Evolutionary conservation across 1,284 basidiomycete species (phyloP).

Genomic region (Melampsora larici-populina): DNA sequence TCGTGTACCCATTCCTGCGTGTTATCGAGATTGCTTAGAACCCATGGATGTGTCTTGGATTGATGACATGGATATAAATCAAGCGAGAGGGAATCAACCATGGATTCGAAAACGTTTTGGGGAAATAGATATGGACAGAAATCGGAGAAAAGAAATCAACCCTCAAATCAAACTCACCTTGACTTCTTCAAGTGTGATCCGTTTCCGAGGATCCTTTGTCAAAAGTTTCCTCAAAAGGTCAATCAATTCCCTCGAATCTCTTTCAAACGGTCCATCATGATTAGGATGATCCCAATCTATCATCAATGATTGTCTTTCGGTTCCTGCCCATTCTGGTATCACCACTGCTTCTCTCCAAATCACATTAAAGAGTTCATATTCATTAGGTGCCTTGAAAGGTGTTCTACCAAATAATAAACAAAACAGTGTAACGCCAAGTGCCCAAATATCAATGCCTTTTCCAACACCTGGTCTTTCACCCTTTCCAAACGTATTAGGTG

Average conservation of each 20-base stretch:
- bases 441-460: constrained; percentile 98
- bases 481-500: constrained; percentile 22
- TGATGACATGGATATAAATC: too few species aligned
- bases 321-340: constrained; percentile 70
- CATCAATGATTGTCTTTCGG: constrained; percentile 65
- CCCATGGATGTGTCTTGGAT: constrained; percentile 67
- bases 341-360: constrained; percentile 77
- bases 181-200: constrained; percentile 77
- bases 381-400: constrained; percentile 66
- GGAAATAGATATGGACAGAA: neutral
- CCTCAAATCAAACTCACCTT: constrained; percentile 63
- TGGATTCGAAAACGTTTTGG: neutral
- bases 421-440: constrained; percentile 93
- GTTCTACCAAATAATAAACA: constrained; percentile 83
- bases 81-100: too few species aligned
- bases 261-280: constrained; percentile 54
- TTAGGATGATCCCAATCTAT: constrained; percentile 52
- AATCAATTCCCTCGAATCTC: constrained; percentile 65
- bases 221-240: constrained; percentile 72
- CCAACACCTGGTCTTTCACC: constrained; percentile 69
- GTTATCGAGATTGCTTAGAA: constrained; percentile 69
- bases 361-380: constrained; percentile 77
- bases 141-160: neutral
- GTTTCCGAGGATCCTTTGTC: constrained; percentile 73
- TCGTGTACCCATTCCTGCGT: constrained; percentile 72